Percentiles rank a stretch among this genome's conserved stretches.
phyloP scores from a whole-genome alignment of 257 asterid genomes.

The Capsicum chinense region DNA sequence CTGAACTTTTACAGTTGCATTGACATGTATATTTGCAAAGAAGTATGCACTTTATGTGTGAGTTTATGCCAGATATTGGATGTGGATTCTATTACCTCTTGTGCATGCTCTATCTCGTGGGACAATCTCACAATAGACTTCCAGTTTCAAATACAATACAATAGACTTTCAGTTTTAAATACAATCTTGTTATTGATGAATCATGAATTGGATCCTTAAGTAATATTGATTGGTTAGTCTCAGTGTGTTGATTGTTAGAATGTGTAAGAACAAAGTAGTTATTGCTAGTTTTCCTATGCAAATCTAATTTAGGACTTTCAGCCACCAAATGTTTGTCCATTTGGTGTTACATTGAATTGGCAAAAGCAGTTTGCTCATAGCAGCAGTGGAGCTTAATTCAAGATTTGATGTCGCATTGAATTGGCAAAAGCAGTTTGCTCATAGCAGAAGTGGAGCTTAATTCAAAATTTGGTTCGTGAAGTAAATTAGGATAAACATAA shows the following conservation, averaged over 20 bases:
- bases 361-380: background rate
- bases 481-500: background rate
- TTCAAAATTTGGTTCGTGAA: background rate
- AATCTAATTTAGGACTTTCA: background rate
- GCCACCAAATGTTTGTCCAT: background rate
- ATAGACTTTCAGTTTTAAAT: background rate
- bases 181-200: background rate
- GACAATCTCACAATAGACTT: background rate
- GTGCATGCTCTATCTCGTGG: background rate
- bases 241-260: constrained; percentile 1
- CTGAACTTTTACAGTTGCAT: background rate
- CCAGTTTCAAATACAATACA: background rate
- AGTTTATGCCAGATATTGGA: constrained; percentile 13
- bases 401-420: background rate
- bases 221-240: constrained; percentile 1
- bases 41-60: background rate
- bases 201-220: constrained; percentile 7
- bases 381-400: no score
- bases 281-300: constrained; percentile 9
- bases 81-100: background rate
- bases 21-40: background rate
- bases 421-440: constrained; percentile 27
- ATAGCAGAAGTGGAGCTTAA: background rate
- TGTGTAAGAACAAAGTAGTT: background rate
- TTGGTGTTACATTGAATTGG: background rate